A percentile compares a stretch with the other conserved stretches of the same genome.
phyloP scores from a whole-genome alignment of 1,139 yeast genomes.

The Arxiozyma slooffiae region DNA sequence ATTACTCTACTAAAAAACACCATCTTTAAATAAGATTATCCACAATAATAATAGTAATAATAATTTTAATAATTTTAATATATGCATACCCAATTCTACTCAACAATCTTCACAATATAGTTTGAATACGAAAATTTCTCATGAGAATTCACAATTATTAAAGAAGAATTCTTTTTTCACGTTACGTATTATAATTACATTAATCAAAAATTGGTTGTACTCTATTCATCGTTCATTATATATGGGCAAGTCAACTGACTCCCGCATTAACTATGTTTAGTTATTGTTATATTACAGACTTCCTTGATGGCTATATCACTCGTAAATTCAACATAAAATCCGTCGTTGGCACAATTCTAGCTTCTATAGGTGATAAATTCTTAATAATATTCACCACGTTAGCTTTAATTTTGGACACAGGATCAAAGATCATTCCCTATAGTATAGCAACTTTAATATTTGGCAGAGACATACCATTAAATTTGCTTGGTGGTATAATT shows the following conservation, averaged over 20 bases:
- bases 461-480: conserved; percentile 75
- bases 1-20: background rate
- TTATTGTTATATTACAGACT: conserved; percentile 84
- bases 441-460: conserved; percentile 64
- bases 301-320: conserved; percentile 86
- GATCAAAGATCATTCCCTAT: conserved; percentile 48
- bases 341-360: conserved; percentile 81
- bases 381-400: conserved; percentile 80
- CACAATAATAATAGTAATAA: too few species aligned
- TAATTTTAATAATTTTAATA: background rate
- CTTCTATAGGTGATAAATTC: conserved; percentile 91
- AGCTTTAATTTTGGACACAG: conserved; percentile 53
- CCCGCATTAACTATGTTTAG: conserved; percentile 65
- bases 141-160: background rate
- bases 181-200: conserved; percentile 73
- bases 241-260: conserved; percentile 50
- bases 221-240: conserved; percentile 73
- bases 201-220: conserved; percentile 69
- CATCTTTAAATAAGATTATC: background rate
- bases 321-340: conserved; percentile 67
- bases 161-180: conserved; percentile 4
- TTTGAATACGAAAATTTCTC: background rate
- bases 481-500: conserved; percentile 63
- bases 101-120: background rate
- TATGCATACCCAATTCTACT: background rate